Conservation (phyloP, 1,139 yeast genomes). For the Diutina sp. region DNA sequence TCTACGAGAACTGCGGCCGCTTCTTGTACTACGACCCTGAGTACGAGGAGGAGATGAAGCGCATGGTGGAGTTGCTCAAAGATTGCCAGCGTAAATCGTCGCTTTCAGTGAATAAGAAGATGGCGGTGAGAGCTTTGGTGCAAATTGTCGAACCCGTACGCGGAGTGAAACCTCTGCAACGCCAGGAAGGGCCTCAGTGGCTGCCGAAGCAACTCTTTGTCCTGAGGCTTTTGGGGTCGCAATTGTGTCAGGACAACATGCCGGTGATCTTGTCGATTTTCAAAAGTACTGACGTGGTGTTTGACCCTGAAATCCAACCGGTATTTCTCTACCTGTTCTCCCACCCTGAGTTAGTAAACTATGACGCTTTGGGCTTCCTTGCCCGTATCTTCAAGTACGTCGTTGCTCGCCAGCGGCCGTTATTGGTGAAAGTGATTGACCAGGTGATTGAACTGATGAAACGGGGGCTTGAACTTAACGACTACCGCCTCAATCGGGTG, state of each 20-base stretch:
- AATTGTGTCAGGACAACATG: constrained; percentile 18
- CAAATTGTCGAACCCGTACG: constrained; percentile 10
- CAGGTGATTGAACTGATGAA: constrained; percentile 49
- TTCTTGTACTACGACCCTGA: constrained; percentile 52
- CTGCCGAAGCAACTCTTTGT: constrained; percentile 38
- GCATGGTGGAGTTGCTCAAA: constrained; percentile 47
- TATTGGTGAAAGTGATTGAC: constrained; percentile 41
- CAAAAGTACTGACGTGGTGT: constrained; percentile 31
- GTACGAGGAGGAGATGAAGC: constrained; percentile 45
- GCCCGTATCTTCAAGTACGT: constrained; percentile 26
- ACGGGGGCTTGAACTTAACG: constrained; percentile 55
- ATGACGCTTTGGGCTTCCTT: constrained; percentile 11
- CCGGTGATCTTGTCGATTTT: constrained; percentile 38
- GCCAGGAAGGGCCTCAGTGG: constrained; percentile 4
- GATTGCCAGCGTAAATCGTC: constrained; percentile 36
- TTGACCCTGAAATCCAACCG: constrained; percentile 21
- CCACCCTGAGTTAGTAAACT: constrained; percentile 4
- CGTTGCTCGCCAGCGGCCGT: constrained; percentile 23
- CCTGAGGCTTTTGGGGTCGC: constrained; percentile 6
- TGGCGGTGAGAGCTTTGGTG: constrained; percentile 25
- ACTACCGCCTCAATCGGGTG: constrained; percentile 44
- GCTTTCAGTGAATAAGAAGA: constrained; percentile 41
- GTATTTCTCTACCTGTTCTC: constrained; percentile 37
- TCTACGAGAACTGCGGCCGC: constrained; percentile 68
- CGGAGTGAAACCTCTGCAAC: constrained; percentile 31